Evolutionary conservation across 805 yeast genomes (phyloP).

Genomic region (Saturnispora mendoncae): DNA sequence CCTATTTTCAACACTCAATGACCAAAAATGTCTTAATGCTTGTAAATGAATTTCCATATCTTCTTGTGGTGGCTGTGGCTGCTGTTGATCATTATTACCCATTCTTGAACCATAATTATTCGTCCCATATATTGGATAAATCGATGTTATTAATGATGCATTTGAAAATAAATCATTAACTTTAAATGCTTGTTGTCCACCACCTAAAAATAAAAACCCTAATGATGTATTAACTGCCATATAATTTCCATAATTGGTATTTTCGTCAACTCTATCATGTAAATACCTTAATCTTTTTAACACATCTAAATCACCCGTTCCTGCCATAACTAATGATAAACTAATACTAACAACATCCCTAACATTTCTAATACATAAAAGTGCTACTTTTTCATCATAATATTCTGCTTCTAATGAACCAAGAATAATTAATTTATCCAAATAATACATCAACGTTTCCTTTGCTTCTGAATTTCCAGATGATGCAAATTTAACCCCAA

Average conservation of each 20-base stretch:
- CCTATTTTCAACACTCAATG: constrained; percentile 68
- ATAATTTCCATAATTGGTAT: constrained; percentile 54
- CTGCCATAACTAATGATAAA: constrained; percentile 72
- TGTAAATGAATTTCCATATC: constrained; percentile 50
- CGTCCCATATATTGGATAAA: constrained; percentile 66
- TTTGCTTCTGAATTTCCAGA: constrained; percentile 47
- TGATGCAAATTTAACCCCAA: constrained; percentile 74
- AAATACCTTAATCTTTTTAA: constrained; percentile 64
- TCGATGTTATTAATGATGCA: constrained; percentile 61
- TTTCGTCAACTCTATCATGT: constrained; percentile 44
- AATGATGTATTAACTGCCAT: constrained; percentile 74
- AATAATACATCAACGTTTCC: constrained; percentile 42
- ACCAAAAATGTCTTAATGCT: constrained; percentile 87
- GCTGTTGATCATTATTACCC: constrained; percentile 19
- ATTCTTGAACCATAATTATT: constrained; percentile 18
- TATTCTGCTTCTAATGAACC: constrained; percentile 35
- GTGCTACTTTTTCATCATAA: constrained; percentile 52
- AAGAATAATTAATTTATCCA: constrained; percentile 43
- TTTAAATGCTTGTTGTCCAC: constrained; percentile 81
- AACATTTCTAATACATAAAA: constrained; percentile 43
- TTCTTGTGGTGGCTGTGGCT: too few species aligned
- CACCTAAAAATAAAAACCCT: constrained; percentile 84
- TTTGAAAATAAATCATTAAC: constrained; percentile 49
- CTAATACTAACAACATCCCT: constrained; percentile 57
- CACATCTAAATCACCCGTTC: constrained; percentile 78